phyloP scores from a whole-genome alignment of 2,329 filamentous ascomycete genomes.

The Neobulgaria alba region DNA sequence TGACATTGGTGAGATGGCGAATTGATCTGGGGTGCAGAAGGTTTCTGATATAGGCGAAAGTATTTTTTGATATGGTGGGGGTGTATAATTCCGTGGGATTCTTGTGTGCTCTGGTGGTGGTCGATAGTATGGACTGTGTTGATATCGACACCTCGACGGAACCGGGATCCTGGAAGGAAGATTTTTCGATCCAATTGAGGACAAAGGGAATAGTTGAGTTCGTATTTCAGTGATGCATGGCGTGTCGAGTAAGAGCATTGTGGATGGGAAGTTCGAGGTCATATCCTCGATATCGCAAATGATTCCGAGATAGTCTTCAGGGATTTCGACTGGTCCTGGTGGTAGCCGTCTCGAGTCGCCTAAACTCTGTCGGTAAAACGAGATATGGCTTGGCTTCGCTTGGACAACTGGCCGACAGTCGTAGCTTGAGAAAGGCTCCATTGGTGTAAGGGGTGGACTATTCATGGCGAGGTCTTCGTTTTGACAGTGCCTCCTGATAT shows the following conservation, averaged over 20 bases:
- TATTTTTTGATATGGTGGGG: too few species aligned
- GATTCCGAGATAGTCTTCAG: conserved; percentile 3
- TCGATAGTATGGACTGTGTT: too few species aligned
- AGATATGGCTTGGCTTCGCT: background rate
- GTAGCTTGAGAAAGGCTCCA: background rate
- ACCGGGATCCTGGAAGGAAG: too few species aligned
- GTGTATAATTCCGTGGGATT: too few species aligned
- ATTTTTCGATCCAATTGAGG: background rate
- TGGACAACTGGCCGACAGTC: background rate
- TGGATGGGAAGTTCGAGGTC: conserved; percentile 15
- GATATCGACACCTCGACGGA: too few species aligned
- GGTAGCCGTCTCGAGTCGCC: background rate
- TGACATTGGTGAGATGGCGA: conserved; percentile 2
- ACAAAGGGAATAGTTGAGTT: background rate
- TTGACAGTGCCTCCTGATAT: background rate
- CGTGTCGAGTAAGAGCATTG: conserved; percentile 15
- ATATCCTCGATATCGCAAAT: conserved; percentile 15
- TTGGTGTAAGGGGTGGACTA: conserved; percentile 15
- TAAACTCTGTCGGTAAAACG: background rate
- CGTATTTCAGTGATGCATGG: conserved; percentile 19
- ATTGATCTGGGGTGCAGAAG: background rate
- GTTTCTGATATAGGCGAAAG: too few species aligned
- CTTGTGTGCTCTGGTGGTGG: too few species aligned
- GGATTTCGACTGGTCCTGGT: background rate
- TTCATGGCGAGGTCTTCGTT: conserved; percentile 11